phyloP scores from a whole-genome alignment of 2,329 filamentous ascomycete species.

The Phoma sp. region DNA sequence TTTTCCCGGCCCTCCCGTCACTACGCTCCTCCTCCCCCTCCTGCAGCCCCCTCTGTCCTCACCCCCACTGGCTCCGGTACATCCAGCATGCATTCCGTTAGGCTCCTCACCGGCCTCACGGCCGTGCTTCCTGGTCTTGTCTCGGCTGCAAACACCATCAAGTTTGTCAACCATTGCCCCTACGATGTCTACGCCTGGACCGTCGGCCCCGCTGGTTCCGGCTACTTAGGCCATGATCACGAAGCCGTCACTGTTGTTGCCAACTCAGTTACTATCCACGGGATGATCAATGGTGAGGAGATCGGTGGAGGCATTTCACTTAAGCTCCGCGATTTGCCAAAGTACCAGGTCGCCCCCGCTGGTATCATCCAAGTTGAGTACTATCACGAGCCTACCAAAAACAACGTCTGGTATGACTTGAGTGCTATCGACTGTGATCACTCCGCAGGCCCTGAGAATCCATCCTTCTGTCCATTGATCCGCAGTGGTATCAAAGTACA shows the following conservation, averaged over 20 bases:
- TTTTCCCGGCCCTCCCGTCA: not conserved
- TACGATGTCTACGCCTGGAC: conserved; percentile 32
- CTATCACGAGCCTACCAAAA: conserved; percentile 15
- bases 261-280: conserved; percentile 8
- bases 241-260: conserved; percentile 18
- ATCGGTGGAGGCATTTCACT: conserved; percentile 23
- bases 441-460: conserved; percentile 8
- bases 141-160: conserved; percentile 24
- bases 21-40: not conserved
- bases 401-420: conserved; percentile 33
- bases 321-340: conserved; percentile 33
- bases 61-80: not conserved
- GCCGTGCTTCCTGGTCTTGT: not conserved
- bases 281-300: conserved; percentile 19
- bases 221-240: conserved; percentile 14
- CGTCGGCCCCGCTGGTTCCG: conserved; percentile 15
- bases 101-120: too few species aligned
- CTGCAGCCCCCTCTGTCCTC: not conserved
- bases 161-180: conserved; percentile 33
- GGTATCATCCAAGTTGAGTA: conserved; percentile 38
- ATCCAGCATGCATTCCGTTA: conserved; percentile 12
- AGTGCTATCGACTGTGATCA: conserved; percentile 29
- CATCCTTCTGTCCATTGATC: conserved; percentile 30
- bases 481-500: conserved; percentile 28
- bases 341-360: conserved; percentile 22